Base-by-base conservation (phyloP, 306 rosid genomes). In the Pueraria montana region DNA sequence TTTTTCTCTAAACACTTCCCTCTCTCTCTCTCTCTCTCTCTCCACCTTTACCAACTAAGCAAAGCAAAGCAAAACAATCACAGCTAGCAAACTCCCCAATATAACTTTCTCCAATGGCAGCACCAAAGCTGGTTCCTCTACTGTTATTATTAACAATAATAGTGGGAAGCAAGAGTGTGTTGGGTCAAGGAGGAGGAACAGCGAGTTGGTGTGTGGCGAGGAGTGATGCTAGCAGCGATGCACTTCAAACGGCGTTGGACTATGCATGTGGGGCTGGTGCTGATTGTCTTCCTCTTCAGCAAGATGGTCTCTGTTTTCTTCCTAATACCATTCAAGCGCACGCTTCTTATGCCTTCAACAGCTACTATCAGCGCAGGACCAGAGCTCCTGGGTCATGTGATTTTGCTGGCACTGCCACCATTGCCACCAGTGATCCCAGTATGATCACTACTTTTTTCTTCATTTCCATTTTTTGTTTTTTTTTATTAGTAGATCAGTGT, bases 261-360 rank as follows among this genome's bases (percentile, higher is more conserved):
- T 96, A 96, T 48, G 96, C 98, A 16, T 96, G 99, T 59, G 84
- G 85, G 0, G 45, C 91, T 3, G 98, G 97, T 0, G 97, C 94
- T 9, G 97, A 96, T 72, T 96, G 99, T 85, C 27, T 50, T 5
- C 86, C 97, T 2, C 55, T 96, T 23, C 95, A 84, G 42, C 4
- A 94, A 0, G 78, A 86, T 55, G 97, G 96, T 0, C 90, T 96
- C 6, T 96, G 99, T 26, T 96, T 76, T 68, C 94, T 96, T 0
- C 99, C 99, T 0, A 96, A 96, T 78, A 93, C 98, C 20, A 83
- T 96, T 79, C 99, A 91, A 58, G 99, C 98, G 11, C 99, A 92
- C 59, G 87, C 99, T 82, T 96, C 99, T 9, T 96, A 92, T 69
- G 99, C 98, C 62, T 96, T 92, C 91, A 83, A 96, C 70, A 94